These are phyloP conservation scores for Rhizophora apiculata DNA, from an alignment of 345 rosid genomes.

Conservation along the genomic window DNA sequence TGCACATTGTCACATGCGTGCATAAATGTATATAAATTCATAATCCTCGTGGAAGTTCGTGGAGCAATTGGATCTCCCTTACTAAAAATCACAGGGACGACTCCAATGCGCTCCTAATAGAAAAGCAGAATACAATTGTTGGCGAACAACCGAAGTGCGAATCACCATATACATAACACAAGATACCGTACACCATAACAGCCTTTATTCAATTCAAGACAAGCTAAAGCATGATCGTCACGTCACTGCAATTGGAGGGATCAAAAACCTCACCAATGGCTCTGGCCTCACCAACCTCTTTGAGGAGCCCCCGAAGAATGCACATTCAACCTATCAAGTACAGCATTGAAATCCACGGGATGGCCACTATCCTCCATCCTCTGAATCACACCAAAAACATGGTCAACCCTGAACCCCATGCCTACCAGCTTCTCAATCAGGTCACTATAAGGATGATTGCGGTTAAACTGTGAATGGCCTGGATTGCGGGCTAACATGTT, in stretches of 20 bases:
- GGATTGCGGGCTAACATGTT: constrained; percentile 41
- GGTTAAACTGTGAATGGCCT: constrained; percentile 44
- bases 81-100: constrained; percentile 18
- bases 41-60: neutral
- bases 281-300: constrained; percentile 69
- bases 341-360: constrained; percentile 74
- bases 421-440: constrained; percentile 75
- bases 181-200: neutral
- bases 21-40: neutral
- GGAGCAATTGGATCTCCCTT: constrained; percentile 18
- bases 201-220: constrained; percentile 24
- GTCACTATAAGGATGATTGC: constrained; percentile 67
- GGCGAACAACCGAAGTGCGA: neutral
- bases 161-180: neutral
- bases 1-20: no score
- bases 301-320: constrained; percentile 68
- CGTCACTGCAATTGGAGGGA: neutral
- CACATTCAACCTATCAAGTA: constrained; percentile 69
- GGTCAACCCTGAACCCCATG: constrained; percentile 95
- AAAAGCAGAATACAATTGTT: neutral
- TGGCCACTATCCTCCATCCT: constrained; percentile 92
- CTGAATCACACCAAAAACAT: constrained; percentile 66
- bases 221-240: neutral
- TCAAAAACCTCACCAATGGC: neutral
- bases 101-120: constrained; percentile 10